These are phyloP conservation scores for Tetrapisispora pingtungensis DNA, from an alignment of 805 yeast genomes.

Conservation along the genomic window DNA sequence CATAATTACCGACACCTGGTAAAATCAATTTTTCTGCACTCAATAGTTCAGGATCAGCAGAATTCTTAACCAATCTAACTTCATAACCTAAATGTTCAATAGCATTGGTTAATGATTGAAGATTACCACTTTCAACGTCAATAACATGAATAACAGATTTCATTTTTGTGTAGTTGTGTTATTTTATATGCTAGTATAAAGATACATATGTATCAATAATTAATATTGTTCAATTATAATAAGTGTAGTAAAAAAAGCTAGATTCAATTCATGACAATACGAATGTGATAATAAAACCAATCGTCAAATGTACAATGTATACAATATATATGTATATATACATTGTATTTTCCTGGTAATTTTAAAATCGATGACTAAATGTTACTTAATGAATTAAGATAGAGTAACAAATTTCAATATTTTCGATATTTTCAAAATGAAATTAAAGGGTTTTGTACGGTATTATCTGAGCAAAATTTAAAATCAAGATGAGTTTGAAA, in stretches of 20 bases:
- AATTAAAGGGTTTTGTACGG: not conserved
- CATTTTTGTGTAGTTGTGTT: not conserved
- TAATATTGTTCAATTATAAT: too few relatives aligned
- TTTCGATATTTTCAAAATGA: not conserved
- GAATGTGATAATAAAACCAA: too few relatives aligned
- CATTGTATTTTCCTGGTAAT: too few relatives aligned
- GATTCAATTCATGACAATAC: too few relatives aligned
- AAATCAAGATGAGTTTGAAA: too few relatives aligned
- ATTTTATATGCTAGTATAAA: too few relatives aligned
- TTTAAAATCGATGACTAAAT: not conserved
- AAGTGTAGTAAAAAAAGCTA: too few relatives aligned
- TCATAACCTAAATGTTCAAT: conserved; percentile 66
- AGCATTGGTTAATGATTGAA: conserved; percentile 83
- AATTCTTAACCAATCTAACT: conserved; percentile 49
- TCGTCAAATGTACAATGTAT: too few relatives aligned
- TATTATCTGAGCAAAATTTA: too few relatives aligned
- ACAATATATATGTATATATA: too few relatives aligned
- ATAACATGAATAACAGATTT: conserved; percentile 44
- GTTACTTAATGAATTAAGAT: not conserved
- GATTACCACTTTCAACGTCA: conserved; percentile 90
- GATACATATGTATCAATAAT: too few relatives aligned
- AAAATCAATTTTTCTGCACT: conserved; percentile 53
- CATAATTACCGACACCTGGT: conserved; percentile 97
- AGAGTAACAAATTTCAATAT: not conserved
- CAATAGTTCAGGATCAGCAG: conserved; percentile 39